Base-by-base conservation (phyloP, 2,329 filamentous ascomycete genomes). In the Fusarium sp. region DNA sequence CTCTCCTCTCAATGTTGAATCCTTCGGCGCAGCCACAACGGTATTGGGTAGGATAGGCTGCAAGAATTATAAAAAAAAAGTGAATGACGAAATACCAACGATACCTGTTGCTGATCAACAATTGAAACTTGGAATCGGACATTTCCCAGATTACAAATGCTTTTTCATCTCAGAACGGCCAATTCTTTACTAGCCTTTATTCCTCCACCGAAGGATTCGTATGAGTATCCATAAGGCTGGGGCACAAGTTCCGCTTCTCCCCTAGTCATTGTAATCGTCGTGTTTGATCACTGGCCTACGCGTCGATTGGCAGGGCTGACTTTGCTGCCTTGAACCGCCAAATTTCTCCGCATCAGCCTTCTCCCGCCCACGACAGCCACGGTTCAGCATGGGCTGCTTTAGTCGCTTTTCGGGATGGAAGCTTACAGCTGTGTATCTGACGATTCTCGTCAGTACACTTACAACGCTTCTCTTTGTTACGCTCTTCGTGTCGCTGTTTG, bases 401-500 rank as follows among this genome's bases (percentile, higher is more conserved):
- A 33, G 52, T 55, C 46, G 33, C 26, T 65, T 56, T 50, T 60
- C 65, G 5, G 65, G 66, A 37, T 69, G 66, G 66, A 69, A 69
- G 26, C 44, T 41, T 15, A 69, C 66, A 13, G 66, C 67, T 5
- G n/a, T 69, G 14, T 69, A 56, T 2, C 55, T 69, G 3, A 70
- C 65, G 2, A 42, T 40, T 17, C 45, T 69, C 12, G 49, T 69
- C 32, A 42, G 46, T 1, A 54, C 59, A 0, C 64, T 69, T 6
- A 69, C 64, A 3, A 67, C 46, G 1, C 44, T 69, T 3, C 20
- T 69, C 4, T 13, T 64, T 2, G 58, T 59, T 4, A 27, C 50
- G 33, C 59, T 69, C 5, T 69, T 69, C 9, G 66, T 69, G 26
- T 69, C 66, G 8, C 64, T 69, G 9, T 64, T 69, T 18, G 27